Evolutionary conservation across 2,329 filamentous ascomycete genomes (phyloP), one percentile per base, ranked within the genome.

Genomic region (Corynespora cassiicola): DNA sequence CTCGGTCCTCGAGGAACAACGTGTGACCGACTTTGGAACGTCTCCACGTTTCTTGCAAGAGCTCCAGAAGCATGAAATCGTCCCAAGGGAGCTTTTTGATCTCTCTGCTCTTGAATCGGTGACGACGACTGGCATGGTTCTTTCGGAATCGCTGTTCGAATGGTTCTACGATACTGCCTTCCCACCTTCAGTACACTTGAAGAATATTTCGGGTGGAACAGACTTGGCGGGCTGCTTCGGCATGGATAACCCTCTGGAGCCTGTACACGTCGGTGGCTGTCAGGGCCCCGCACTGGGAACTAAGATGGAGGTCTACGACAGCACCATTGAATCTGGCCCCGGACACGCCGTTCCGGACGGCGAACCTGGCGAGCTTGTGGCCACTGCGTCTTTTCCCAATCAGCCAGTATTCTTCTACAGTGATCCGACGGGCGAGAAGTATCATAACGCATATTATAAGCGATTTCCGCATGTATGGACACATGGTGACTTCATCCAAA

Each of bases 101-200:
- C 67, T 95, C 20, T 80, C 78, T 6, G 68, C 65, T 5, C 72
- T 95, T 17, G 71, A 73, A 18, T 65, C 75, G 3, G 86, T 92
- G 19, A 82, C 77, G 1, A 85, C 80, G 35, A 95, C 89, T 0
- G 89, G 89, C 3, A 92, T 92, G 87, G 88, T 94, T 0, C 75
- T 94, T 3, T 82, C 86, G 0, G 82, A 90, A 31, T 80, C 85
- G 24, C 73, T 89, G 21, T 92, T 90, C 58, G 84, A 90, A 59
- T 95, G 89, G 88, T 83, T 85, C 66, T 85, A 91, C 61, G 85
- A 89, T 50, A 70, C 75, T 6, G 87, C 76, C 0, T 95, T 95
- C 61, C 86, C 87, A 0, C 45, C 73, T 0, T 71, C 75, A 29
- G 79, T 84, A 0, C 87, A 90, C 16, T 73, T 95, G 2, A 77